phyloP scores from a whole-genome alignment of 2,329 filamentous ascomycete species.

The Emmonsia crescens region DNA sequence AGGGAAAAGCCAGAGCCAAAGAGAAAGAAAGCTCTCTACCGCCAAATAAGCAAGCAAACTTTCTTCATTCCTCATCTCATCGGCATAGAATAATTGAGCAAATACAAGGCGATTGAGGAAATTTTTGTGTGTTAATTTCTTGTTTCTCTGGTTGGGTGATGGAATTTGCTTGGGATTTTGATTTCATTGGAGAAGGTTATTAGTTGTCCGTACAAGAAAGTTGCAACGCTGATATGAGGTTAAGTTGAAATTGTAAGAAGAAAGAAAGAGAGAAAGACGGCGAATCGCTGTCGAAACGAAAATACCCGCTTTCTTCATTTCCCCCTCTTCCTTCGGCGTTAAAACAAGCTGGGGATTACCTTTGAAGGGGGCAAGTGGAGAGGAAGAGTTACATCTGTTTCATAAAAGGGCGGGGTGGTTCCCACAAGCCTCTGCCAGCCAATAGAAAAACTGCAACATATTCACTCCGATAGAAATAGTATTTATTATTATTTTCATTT shows the following conservation, averaged over 20 bases:
- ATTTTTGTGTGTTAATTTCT: background rate
- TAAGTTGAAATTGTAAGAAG: too few species aligned
- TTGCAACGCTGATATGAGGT: background rate
- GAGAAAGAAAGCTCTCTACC: background rate
- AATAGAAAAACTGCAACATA: background rate
- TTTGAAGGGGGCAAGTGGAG: background rate
- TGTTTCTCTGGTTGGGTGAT: background rate
- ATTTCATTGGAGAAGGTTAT: background rate
- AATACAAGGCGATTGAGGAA: background rate
- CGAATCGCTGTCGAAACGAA: background rate
- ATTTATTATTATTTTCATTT: too few species aligned
- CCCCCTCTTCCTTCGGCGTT: background rate
- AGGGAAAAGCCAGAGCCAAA: background rate
- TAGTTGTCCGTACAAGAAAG: background rate
- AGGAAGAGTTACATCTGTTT: background rate
- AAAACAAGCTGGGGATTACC: too few species aligned
- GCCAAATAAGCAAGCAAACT: background rate
- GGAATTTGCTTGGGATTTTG: background rate
- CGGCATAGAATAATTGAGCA: background rate
- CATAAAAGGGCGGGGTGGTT: background rate
- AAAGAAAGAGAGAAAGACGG: background rate
- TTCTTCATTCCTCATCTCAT: background rate
- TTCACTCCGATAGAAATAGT: too few species aligned
- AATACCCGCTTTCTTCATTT: background rate
- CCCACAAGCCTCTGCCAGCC: background rate